Conservation (phyloP, 2,329 filamentous ascomycete species). For the Sporothrix globosa region DNA sequence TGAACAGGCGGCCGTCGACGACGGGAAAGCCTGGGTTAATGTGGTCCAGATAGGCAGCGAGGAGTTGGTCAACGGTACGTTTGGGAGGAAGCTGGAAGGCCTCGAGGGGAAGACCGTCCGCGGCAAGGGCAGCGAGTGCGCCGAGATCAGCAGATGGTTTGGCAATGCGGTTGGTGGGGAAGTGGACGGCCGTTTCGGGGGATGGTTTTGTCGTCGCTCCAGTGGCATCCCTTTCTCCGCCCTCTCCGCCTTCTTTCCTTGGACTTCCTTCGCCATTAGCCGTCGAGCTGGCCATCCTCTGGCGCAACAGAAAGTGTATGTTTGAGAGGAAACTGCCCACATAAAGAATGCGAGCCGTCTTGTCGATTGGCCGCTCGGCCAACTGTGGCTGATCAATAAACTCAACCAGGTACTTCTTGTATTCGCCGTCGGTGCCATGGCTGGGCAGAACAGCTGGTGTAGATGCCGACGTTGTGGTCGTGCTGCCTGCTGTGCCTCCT, state of each 20-base stretch:
- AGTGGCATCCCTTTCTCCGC: background rate
- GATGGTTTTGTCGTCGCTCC: background rate
- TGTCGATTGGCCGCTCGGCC: slow-evolving; percentile 24
- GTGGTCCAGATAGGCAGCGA: slow-evolving; percentile 25
- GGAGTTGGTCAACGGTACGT: slow-evolving; percentile 17
- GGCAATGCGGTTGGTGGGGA: slow-evolving; percentile 14
- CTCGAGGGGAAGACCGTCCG: slow-evolving; percentile 19
- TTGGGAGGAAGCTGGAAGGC: slow-evolving; percentile 29
- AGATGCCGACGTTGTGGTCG: background rate
- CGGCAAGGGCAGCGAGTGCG: background rate
- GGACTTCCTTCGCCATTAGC: background rate
- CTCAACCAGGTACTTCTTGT: slow-evolving; percentile 28
- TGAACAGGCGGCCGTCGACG: slow-evolving; percentile 6
- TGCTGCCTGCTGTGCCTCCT: slow-evolving; percentile 9
- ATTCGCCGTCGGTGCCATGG: slow-evolving; percentile 22
- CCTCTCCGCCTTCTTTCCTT: background rate
- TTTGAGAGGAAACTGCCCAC: slow-evolving; percentile 21
- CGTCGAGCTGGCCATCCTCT: background rate
- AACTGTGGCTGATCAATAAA: slow-evolving; percentile 22
- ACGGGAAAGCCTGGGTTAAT: slow-evolving; percentile 29
- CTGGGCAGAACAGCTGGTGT: background rate
- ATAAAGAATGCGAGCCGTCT: slow-evolving; percentile 18
- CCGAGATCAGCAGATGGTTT: background rate
- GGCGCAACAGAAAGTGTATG: slow-evolving; percentile 24
- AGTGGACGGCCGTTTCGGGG: slow-evolving; percentile 11